Base-by-base conservation (phyloP, 2,329 filamentous ascomycete species). In the Colletotrichum kahawae region DNA sequence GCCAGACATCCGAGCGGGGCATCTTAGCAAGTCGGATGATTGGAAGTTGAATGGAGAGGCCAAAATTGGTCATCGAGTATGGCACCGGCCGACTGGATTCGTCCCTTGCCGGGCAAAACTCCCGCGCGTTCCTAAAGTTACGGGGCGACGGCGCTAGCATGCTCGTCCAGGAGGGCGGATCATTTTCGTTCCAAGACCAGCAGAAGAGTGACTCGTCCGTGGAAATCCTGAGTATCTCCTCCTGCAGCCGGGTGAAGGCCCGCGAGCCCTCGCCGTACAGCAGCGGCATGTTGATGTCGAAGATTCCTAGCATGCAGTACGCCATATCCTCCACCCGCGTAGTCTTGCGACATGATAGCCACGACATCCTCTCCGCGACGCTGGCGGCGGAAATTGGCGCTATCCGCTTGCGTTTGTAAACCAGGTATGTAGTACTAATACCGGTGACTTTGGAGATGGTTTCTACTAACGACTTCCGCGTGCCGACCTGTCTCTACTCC, bases 261-360 rank as follows among this genome's bases (percentile, higher is more conserved):
- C 76, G 77, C 8, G 18, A 24, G 43, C 80, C 80, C 66, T 82
- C 81, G 16, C 81, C 80, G 54, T 82, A 82, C 1, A 79, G 76
- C 12, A 80, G 68, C 5, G 79, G 76, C 79, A 83, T 82, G 31
- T 78, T 81, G 43, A 82, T 77, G 38, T 77, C 75, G 54, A 83
- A 82, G 18, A 83, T 68, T 2, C 81, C 81, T 12, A 82, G 66
- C 57, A 82, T 74, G 38, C 79, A 80, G 57, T 82, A 82, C 1
- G 81, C 81, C 27, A 77, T 65, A 69, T 83, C 80, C 67, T 82
- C 77, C 43, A 51, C 8, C 4, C 78, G 72, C 2, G 76, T 80
- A 3, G 78, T 82, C 66, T 74, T 38, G 21, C 81, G 73, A 4
- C 70, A 67, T 4, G 81, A 76, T 13, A 80, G 78, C 82, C 80